Conservation (phyloP, 176 grass and related monocot genomes). For the Alloteropsis semialata region DNA sequence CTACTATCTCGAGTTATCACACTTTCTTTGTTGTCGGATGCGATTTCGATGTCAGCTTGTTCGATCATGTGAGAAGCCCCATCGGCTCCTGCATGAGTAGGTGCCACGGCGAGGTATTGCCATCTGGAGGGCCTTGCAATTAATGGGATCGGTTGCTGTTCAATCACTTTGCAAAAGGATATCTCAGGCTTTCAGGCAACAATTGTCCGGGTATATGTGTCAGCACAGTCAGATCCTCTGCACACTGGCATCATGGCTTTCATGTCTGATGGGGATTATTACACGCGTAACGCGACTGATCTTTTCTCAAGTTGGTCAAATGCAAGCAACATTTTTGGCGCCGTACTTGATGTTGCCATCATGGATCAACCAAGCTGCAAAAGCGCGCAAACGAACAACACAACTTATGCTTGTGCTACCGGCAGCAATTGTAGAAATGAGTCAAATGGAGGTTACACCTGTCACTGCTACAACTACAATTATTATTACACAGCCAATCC, state of each 20-base stretch:
- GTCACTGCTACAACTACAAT: rapidly evolving
- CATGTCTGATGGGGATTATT: rapidly evolving
- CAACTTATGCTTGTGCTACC: neutral
- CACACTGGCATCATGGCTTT: neutral
- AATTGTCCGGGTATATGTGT: neutral
- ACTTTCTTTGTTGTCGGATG: neutral
- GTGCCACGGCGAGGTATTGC: neutral
- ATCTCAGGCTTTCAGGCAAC: neutral
- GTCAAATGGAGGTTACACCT: neutral
- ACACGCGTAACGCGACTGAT: neutral
- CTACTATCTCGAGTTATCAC: rapidly evolving
- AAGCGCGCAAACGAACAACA: neutral
- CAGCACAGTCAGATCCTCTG: neutral
- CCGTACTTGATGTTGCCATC: neutral
- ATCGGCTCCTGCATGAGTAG: neutral
- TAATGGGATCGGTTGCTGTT: slow-evolving; percentile 24
- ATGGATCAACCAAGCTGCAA: slow-evolving; percentile 33
- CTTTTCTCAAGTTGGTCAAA: neutral
- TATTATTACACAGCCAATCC: no score
- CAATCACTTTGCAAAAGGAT: neutral
- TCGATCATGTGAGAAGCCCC: neutral
- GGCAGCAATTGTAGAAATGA: neutral
- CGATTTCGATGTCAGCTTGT: neutral
- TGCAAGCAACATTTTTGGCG: neutral
- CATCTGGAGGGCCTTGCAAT: neutral